Base-by-base conservation (phyloP, 148 eudicot species). In the Gaultheria prostrata region DNA sequence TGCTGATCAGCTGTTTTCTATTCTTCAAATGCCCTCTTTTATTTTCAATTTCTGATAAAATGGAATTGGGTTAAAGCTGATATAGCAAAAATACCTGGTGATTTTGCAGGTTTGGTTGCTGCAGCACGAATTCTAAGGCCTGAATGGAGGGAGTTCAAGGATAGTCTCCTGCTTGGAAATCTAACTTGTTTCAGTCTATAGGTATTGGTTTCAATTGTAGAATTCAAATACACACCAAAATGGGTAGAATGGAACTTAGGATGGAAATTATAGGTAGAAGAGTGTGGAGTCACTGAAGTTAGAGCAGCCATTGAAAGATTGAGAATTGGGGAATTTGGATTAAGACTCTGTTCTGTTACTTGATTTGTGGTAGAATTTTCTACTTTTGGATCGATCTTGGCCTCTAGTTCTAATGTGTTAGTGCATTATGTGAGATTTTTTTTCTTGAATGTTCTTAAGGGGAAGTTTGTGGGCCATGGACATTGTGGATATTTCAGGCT, bases 101-200 rank as follows among this genome's bases (percentile, higher is more conserved):
- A 89, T 91, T 97, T 97, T 39, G 98, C 96, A 51, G 89, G 90
- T 89, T 97, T 97, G 50, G 99, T 97, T 61, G 98, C 98, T 21
- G 99, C 90, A 82, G 85, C 90, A 12, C 82, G 85, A 80, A 97
- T 88, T 76, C 28, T 74, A 74, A 93, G 78, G n/a, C 90, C 86
- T 69, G 81, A 65, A 14, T 87, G 82, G 50, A 74, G 21, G 77
- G 77, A 18, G 26, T 43, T n/a, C 10, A 74, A 74, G 13, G 26
- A 39, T 21, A 43, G 26, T 74, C 50, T 74, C 77, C 51, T 20
- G 77, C 51, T 74, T 3, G 77, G 45, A 74, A 35, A 43, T 45
- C 77, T 20, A n/a, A 74, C 77, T 39, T 43, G 26, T 74, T 74
- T 71, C 46, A 71, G 35, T 12, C 46, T 17, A 69, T 20, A 30